Percentiles rank a stretch among this genome's conserved stretches.
Conservation (phyloP, 371 early-diverging fungal species). For the Fennellomyces sp. region DNA sequence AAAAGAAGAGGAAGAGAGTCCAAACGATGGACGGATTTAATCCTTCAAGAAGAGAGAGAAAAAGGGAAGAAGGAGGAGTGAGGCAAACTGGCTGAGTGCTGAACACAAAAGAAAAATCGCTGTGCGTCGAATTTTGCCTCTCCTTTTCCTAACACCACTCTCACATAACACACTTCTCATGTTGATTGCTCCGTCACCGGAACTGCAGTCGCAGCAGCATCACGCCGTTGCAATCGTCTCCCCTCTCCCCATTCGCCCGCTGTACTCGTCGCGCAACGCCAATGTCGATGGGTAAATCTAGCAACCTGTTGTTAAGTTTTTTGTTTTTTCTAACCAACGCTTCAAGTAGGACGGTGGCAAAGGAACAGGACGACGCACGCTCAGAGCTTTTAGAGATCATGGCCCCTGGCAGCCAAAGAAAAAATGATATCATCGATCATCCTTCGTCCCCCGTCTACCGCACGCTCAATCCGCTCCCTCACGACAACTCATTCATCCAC, state of each 20-base stretch:
- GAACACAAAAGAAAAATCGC: no score
- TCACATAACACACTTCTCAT: neutral
- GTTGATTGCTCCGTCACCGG: neutral
- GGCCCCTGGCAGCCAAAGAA: conserved; percentile 1
- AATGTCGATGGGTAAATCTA: neutral
- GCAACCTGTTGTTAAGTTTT: neutral
- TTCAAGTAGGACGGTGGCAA: neutral
- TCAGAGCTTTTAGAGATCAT: conserved; percentile 8
- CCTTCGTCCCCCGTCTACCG: conserved; percentile 9
- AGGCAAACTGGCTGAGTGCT: neutral
- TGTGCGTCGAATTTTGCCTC: no score
- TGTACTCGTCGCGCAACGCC: neutral
- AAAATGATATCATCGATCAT: neutral
- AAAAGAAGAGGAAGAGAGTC: neutral
- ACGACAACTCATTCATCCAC: conserved; percentile 3
- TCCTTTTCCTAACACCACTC: neutral
- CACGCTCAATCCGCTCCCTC: conserved; percentile 7
- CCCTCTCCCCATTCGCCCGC: conserved; percentile 8
- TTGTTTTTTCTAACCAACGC: neutral
- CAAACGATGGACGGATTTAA: no score
- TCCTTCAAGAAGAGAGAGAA: neutral
- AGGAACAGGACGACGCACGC: conserved; percentile 8
- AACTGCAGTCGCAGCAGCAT: neutral
- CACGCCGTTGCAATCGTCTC: conserved; percentile 4
- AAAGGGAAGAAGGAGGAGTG: neutral